A percentile compares a stretch with the other conserved stretches of the same genome.
phyloP scores from a whole-genome alignment of 129 eudicot species.

The Pulicaria dysenterica region DNA sequence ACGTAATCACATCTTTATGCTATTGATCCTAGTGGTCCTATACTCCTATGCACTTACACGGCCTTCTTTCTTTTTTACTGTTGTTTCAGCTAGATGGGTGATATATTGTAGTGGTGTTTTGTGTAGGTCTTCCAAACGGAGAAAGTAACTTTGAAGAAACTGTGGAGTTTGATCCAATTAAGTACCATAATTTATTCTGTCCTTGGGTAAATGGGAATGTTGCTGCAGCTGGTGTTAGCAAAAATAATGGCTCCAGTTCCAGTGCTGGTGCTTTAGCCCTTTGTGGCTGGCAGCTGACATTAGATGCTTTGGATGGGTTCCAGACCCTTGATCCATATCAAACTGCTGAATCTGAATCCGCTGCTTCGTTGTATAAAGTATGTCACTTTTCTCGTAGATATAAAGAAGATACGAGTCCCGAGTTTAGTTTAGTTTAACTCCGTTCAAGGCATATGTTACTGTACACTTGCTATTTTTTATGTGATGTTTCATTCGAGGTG shows the following conservation, averaged over 20 bases:
- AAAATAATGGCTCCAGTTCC: slow-evolving; percentile 61
- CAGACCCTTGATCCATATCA: slow-evolving; percentile 31
- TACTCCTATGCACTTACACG: neutral
- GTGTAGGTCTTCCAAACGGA: slow-evolving; percentile 32
- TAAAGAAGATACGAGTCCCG: neutral
- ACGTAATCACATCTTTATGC: neutral
- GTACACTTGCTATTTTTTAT: neutral
- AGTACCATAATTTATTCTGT: slow-evolving; percentile 81
- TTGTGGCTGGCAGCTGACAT: slow-evolving; percentile 42
- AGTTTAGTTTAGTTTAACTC: neutral
- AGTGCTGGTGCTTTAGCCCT: slow-evolving; percentile 39
- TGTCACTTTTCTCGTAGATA: neutral
- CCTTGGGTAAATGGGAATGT: slow-evolving; percentile 98
- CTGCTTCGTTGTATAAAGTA: slow-evolving; percentile 45
- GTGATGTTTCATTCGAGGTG: neutral
- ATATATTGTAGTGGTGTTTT: slow-evolving; percentile 3
- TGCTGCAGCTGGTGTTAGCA: slow-evolving; percentile 85
- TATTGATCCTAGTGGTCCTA: neutral
- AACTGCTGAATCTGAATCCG: slow-evolving; percentile 34
- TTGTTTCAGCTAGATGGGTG: neutral
- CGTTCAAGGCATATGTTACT: neutral
- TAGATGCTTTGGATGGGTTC: slow-evolving; percentile 39
- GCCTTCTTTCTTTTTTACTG: neutral
- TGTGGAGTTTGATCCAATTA: slow-evolving; percentile 88
- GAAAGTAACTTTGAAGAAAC: slow-evolving; percentile 42